Evolutionary conservation across 495 filamentous ascomycete species (phyloP).

Genomic region (Chlorociboria aeruginascens): DNA sequence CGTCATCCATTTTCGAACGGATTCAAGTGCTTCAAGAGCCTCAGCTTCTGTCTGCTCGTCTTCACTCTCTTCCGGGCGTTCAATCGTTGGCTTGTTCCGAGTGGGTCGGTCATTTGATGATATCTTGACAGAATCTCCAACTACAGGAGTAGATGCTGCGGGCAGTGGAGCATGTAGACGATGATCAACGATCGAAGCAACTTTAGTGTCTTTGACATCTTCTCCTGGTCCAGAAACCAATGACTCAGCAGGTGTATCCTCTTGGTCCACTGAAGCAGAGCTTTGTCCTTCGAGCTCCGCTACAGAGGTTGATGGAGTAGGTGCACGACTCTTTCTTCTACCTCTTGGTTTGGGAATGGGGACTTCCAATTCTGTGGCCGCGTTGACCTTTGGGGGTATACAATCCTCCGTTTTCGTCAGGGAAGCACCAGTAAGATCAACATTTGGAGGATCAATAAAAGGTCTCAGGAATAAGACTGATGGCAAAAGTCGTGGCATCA

Average conservation of each 20-base stretch:
- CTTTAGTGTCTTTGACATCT: too few relatives aligned
- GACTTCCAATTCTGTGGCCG: neutral
- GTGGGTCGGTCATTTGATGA: neutral
- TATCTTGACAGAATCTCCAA: neutral
- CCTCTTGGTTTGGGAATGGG: neutral
- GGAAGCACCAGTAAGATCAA: neutral
- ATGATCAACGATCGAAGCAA: too few relatives aligned
- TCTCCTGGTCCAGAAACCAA: too few relatives aligned
- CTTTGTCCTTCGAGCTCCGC: neutral
- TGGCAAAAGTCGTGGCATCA: conserved; percentile 11
- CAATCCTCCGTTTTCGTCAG: neutral
- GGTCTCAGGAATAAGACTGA: neutral
- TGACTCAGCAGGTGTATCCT: neutral
- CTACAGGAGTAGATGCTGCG: too few relatives aligned
- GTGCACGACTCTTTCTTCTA: neutral
- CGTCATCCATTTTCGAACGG: conserved; percentile 30
- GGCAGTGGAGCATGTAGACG: too few relatives aligned
- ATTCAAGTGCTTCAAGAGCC: neutral
- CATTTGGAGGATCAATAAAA: neutral
- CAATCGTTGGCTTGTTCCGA: conserved; percentile 24
- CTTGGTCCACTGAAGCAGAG: neutral
- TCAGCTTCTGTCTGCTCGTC: conserved; percentile 46
- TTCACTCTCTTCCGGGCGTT: conserved; percentile 28
- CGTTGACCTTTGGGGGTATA: neutral
- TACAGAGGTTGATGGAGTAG: neutral